Conservation (phyloP, 345 rosid genomes). For the Salix arbutifolia region DNA sequence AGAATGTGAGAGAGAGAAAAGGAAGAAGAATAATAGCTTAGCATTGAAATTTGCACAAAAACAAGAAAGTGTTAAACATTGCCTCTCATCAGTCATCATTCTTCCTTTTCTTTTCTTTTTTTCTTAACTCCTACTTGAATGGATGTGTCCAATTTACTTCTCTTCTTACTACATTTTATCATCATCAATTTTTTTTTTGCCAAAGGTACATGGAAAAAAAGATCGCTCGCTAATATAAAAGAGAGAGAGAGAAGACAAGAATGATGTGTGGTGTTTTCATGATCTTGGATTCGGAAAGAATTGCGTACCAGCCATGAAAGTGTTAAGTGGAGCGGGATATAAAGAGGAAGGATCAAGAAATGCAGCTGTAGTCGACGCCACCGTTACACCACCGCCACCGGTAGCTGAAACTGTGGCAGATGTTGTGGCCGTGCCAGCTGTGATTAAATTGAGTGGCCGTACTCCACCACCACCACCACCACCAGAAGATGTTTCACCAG, state of each 20-base stretch:
- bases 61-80: background rate
- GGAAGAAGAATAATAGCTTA: background rate
- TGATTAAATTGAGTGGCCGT: constrained; percentile 33
- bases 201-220: background rate
- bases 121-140: constrained; percentile 19
- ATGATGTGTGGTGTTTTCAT: background rate
- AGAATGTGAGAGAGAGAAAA: background rate
- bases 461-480: constrained; percentile 25
- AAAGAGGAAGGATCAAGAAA: constrained; percentile 51
- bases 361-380: constrained; percentile 25
- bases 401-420: background rate
- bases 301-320: constrained; percentile 87
- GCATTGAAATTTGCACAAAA: background rate
- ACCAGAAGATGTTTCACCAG: constrained; percentile 61
- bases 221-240: background rate
- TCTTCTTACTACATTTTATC: constrained; percentile 14
- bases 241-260: background rate
- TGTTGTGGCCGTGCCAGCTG: constrained; percentile 12
- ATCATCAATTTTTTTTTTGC: constrained; percentile 13
- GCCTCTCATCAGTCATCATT: background rate
- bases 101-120: background rate
- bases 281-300: constrained; percentile 89
- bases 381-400: constrained; percentile 21
- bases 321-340: constrained; percentile 70
- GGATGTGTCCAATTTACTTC: constrained; percentile 24